Base-by-base conservation (phyloP, 352 stramenopile species). In the Pythium volutum region DNA sequence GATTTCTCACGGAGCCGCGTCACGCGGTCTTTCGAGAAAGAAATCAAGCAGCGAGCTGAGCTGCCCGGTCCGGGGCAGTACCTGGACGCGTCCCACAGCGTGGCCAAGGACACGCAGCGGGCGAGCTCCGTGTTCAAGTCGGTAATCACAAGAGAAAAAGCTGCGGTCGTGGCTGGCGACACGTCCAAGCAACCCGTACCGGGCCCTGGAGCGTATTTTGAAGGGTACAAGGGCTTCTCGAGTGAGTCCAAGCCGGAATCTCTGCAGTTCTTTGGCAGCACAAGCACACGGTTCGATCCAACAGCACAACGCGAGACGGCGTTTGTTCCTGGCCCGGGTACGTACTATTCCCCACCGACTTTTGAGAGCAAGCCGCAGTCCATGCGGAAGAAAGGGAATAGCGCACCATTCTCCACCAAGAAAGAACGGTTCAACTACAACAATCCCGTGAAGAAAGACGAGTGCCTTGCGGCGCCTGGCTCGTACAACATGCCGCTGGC, bases 201-300 rank as follows among this genome's bases (percentile, higher is more conserved):
- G n/a, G 84, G 84, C 2, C 84, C 84, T 22, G 84, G 84, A 4
- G 54, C 79, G 0, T 93, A 93, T 45, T 71, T 80, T 26, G 76
- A 73, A 1, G 70, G 71, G 3, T 70, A 78, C 29, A 77, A 76
- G n/a, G 67, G 62, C 7, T 88, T 91, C 39, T 61, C 61, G 1
- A 56, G 49, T 0, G 73, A 72, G 12, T 63, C 70, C 15, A 91
- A 89, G 43, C 81, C 84, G 0, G 81, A 91, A 27, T 79, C 89
- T 38, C 62, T 93, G 20, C 84, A 93, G 60, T 93, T 91, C 59
- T 93, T 93, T 52, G 84, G 84, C 4, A 91, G 84, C 42, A 93
- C 84, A 1, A 77, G 66, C n/a, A 78, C 70, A 10, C 81, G 84
- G 0, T 93, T 93, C 31, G 81, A 88, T 26, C 36, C 55, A 1